Evolutionary conservation across 1,284 basidiomycete genomes (phyloP), one percentile per base, ranked within the genome.

Genomic region (Lentinula novae-zelandiae): DNA sequence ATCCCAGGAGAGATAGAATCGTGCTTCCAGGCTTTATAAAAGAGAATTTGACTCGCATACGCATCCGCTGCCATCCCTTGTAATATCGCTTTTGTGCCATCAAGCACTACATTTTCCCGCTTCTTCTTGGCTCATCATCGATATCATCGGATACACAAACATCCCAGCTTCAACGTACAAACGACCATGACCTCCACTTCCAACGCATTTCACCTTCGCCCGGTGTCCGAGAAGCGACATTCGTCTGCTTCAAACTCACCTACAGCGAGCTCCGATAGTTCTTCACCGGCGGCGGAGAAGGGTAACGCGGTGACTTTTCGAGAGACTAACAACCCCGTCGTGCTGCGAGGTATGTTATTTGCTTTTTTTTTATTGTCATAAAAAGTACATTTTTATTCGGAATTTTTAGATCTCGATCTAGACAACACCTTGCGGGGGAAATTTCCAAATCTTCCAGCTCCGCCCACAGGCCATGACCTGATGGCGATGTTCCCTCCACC

Each of bases 401-500:
- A 42, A 13, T 8, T 27, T 42, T 15, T 44, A 54, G 54, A 56
- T 46, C 54, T 56, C n/a, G 54, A 56, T 33, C 34, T 56, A 33
- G 54, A 56, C 40, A 46, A 20, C n/a, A 46, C 54, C 17, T 5
- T 53, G 10, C 50, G 50, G 3, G 50, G 58, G 31, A 60, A 42
- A 58, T 58, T 52, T 17, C 58, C 51, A 20, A 44, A 53, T 48
- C 51, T 53, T 68, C 89, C 89, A 22, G 81, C 86, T 0, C 89
- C 89, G 0, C 86, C 86, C 4, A 89, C 87, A 0, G 89, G 89
- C 1, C 89, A 91, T 66, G 87, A 91, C 65, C 80, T 91, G 66
- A 91, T 91, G 89, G 85, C 86, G 9, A 81, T 91, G 74, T 90
- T 90, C 69, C 89, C 89, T 1, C 80, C 88, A 4, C 76, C 84